Conservation (phyloP, 495 filamentous ascomycete genomes). For the Annulohypoxylon bovei region DNA sequence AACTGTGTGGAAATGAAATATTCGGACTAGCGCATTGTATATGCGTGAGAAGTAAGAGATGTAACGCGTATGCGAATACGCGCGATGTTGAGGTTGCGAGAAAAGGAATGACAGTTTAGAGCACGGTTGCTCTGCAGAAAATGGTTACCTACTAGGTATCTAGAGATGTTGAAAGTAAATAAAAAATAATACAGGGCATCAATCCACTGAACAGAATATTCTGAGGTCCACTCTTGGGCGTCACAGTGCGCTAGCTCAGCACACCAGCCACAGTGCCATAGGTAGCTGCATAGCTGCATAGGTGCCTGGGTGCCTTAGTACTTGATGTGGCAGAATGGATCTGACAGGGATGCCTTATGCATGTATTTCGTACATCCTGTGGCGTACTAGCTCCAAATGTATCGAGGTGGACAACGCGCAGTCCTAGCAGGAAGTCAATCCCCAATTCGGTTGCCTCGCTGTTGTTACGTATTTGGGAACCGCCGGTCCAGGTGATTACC, state of each 20-base stretch:
- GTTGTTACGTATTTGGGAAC: neutral
- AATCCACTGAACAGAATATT: slow-evolving; percentile 14
- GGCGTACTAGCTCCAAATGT: slow-evolving; percentile 9
- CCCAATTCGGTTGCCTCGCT: neutral
- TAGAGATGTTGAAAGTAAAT: slow-evolving; percentile 39
- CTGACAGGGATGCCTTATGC: neutral
- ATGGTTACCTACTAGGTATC: slow-evolving; percentile 23
- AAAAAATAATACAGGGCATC: slow-evolving; percentile 29
- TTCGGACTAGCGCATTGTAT: slow-evolving; percentile 47
- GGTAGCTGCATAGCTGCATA: too few relatives aligned
- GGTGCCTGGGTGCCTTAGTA: too few relatives aligned
- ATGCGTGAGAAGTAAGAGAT: neutral
- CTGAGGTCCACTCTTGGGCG: neutral
- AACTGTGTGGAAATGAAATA: slow-evolving; percentile 23
- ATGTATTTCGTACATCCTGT: slow-evolving; percentile 6
- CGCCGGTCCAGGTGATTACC: slow-evolving; percentile 20
- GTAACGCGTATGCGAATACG: neutral
- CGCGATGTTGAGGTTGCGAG: neutral
- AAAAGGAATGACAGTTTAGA: slow-evolving; percentile 20
- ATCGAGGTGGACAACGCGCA: too few relatives aligned
- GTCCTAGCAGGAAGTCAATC: too few relatives aligned
- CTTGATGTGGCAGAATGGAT: neutral
- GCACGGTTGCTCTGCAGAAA: slow-evolving; percentile 34
- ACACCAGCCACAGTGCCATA: slow-evolving; percentile 15
- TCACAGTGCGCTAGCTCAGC: slow-evolving; percentile 12